Base-by-base conservation (phyloP, 345 rosid genomes). In the Barbarea vulgaris region DNA sequence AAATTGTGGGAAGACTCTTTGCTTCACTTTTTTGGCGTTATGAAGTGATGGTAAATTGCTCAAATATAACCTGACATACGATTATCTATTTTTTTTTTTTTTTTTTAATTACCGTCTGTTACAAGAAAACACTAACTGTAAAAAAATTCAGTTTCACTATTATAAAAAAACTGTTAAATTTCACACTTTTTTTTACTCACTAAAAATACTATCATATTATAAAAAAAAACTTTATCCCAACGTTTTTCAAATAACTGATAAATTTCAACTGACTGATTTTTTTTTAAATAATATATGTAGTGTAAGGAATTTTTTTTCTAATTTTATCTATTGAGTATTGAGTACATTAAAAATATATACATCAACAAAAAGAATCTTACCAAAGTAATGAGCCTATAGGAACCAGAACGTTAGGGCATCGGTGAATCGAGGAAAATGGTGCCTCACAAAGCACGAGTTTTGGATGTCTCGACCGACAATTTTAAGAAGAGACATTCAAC, bases 1-100 rank as follows among this genome's bases (percentile, higher is more conserved):
- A 2, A 51, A 69, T 39, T 69, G 50, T 36, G 52, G 1, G 50
- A 42, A 76, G 58, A 62, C 65, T 69, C 31, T 31, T 76, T 53
- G 64, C 58, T 76, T 69, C 79, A 69, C 70, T 69, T 76, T 51
- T 51, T 76, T 53, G 65, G 25, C 55, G 34, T 76, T 61, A 51
- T 61, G 9, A 31, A 61, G 56, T 69, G 18, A 59, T 58, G 44
- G 33, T 19, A 42, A 62, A n/a, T 62, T 69, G 24, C 56, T 61
- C 27, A 53, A 5, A 53, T 76, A 17, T 25, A 54, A 69, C 69
- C 57, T 42, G 37, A 21, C 48, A 52, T 31, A 21, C 42, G 55
- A 27, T 42, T 15, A 5, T 42, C 3, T 5, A 1, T 1, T 14
- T 13, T 41, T 0, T 28, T 28, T 1, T 14, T 13, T 41, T 0